Evolutionary conservation across 176 grass and related monocot species (phyloP).

Genomic region (Hsuehochloa calcarea): DNA sequence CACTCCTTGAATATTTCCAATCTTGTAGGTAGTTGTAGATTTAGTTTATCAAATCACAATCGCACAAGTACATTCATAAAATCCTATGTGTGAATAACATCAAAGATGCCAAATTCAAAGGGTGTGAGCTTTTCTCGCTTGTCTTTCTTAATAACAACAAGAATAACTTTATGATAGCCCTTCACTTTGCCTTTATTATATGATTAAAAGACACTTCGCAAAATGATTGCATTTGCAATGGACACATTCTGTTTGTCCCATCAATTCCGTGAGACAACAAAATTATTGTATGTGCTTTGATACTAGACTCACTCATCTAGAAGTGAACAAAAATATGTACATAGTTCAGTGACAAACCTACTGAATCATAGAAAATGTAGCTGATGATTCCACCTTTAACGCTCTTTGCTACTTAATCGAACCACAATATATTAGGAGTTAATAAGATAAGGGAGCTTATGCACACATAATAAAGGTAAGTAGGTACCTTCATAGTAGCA

Average conservation of each 20-base stretch:
- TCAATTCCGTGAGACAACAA: constrained; percentile 54
- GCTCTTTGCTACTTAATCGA: too few relatives aligned
- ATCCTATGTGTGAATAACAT: constrained; percentile 55
- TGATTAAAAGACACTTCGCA: not conserved
- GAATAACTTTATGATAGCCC: constrained; percentile 47
- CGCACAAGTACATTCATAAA: constrained; percentile 32
- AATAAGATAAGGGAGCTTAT: too few relatives aligned
- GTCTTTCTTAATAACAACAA: constrained; percentile 19
- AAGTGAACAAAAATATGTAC: too few relatives aligned
- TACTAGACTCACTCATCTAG: too few relatives aligned
- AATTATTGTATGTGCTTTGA: too few relatives aligned
- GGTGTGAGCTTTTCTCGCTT: constrained; percentile 47
- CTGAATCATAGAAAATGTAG: too few relatives aligned
- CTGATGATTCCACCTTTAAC: too few relatives aligned
- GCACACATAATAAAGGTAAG: too few relatives aligned
- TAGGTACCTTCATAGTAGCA: too few relatives aligned
- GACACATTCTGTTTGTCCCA: constrained; percentile 34
- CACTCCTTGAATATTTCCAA: constrained; percentile 12
- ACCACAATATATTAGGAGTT: too few relatives aligned
- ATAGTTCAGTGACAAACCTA: too few relatives aligned
- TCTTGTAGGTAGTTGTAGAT: constrained; percentile 33
- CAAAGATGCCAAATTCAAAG: constrained; percentile 52
- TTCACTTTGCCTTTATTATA: constrained; percentile 39
- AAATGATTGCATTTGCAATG: not conserved
- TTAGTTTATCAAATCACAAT: constrained; percentile 22